A percentile compares a stretch with the other conserved stretches of the same genome.
Evolutionary conservation across 225 moss, liverwort and hornwort species (phyloP).

Genomic region (Pleurozium schreberi): DNA sequence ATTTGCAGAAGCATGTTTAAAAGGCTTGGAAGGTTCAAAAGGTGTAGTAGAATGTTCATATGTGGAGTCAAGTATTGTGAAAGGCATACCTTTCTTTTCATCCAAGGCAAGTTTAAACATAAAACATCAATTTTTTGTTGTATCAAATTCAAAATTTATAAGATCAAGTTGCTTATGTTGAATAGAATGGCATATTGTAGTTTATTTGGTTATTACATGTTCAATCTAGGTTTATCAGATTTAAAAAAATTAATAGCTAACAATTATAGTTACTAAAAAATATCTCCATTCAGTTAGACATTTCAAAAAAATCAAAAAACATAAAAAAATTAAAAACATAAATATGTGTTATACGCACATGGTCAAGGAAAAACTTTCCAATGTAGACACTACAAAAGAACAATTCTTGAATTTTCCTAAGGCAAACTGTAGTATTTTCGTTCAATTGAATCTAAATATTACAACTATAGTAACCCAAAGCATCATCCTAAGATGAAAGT

Average conservation of each 20-base stretch:
- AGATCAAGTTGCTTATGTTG: neutral
- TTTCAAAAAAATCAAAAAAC: no score
- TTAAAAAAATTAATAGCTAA: no score
- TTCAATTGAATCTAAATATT: neutral
- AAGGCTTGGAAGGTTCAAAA: slow-evolving; percentile 62
- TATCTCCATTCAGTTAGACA: neutral
- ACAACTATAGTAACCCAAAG: no score
- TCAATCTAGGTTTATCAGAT: no score
- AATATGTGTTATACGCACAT: no score
- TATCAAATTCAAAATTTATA: neutral
- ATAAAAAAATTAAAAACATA: neutral
- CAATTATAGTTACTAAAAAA: neutral
- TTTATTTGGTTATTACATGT: neutral
- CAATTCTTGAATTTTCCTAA: neutral
- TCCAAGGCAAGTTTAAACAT: slow-evolving; percentile 22
- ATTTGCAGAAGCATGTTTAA: slow-evolving; percentile 60
- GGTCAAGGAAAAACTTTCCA: neutral
- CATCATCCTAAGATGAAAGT: neutral
- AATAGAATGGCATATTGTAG: neutral
- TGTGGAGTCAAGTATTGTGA: slow-evolving; percentile 39
- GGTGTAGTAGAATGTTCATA: slow-evolving; percentile 61
- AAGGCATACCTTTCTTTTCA: slow-evolving; percentile 55
- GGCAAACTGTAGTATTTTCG: no score
- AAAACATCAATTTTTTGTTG: fast-evolving
- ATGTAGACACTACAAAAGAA: fast-evolving